A percentile compares a stretch with the other conserved stretches of the same genome.
phyloP scores from a whole-genome alignment of 768 basidiomycete genomes.

The Hygrophoropsis aurantiaca region DNA sequence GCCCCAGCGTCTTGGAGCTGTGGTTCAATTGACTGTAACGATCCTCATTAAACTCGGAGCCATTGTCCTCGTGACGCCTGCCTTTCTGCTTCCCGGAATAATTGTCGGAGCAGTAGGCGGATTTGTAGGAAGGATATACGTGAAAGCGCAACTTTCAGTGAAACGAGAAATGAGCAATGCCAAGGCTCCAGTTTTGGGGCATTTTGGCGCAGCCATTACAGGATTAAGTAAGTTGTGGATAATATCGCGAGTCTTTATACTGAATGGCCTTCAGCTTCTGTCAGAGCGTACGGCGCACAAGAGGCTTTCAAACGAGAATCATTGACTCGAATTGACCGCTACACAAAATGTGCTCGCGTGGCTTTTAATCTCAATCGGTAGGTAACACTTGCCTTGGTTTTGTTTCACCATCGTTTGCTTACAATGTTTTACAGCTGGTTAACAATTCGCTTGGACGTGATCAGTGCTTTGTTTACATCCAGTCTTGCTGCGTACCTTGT shows the following conservation, averaged over 20 bases:
- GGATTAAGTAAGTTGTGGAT: slow-evolving; percentile 40
- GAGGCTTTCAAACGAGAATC: slow-evolving; percentile 41
- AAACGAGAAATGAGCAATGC: slow-evolving; percentile 57
- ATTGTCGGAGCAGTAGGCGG: slow-evolving; percentile 38
- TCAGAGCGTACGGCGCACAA: slow-evolving; percentile 58
- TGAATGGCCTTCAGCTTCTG: slow-evolving; percentile 28
- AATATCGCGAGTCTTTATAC: background rate
- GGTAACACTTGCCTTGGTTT: slow-evolving; percentile 9
- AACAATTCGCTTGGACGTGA: slow-evolving; percentile 51
- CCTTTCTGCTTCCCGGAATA: slow-evolving; percentile 40
- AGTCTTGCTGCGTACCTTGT: slow-evolving; percentile 52
- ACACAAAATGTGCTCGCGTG: slow-evolving; percentile 36
- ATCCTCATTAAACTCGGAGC: slow-evolving; percentile 38
- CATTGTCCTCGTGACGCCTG: slow-evolving; percentile 38
- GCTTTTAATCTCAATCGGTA: slow-evolving; percentile 54
- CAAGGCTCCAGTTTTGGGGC: slow-evolving; percentile 47
- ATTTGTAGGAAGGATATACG: slow-evolving; percentile 49
- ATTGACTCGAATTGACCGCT: slow-evolving; percentile 46
- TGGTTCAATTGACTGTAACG: slow-evolving; percentile 28
- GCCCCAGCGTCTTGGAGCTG: slow-evolving; percentile 17
- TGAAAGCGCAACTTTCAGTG: slow-evolving; percentile 53
- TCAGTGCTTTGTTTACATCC: slow-evolving; percentile 51
- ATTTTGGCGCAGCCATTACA: slow-evolving; percentile 51
- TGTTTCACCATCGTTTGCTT: background rate
- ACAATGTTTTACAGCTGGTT: slow-evolving; percentile 38